phyloP scores from a whole-genome alignment of 495 filamentous ascomycete genomes.

The Neurospora sublineolata region DNA sequence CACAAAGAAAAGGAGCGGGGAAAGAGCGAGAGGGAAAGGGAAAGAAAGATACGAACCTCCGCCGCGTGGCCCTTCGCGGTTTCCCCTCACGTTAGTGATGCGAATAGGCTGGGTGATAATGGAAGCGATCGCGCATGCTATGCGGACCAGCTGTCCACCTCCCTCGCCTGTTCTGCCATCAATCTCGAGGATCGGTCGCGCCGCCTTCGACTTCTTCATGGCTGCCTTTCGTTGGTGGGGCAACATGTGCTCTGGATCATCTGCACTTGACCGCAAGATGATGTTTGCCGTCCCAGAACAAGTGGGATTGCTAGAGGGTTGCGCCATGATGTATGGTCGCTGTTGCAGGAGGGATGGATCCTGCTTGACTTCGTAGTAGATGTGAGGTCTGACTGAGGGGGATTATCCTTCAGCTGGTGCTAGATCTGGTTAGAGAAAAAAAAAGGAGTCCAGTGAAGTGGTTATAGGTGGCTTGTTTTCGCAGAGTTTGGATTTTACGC shows the following conservation, averaged over 20 bases:
- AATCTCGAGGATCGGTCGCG: conserved; percentile 26
- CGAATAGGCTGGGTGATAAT: conserved; percentile 52
- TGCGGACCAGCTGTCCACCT: conserved; percentile 70
- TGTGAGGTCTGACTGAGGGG: background rate
- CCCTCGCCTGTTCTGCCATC: conserved; percentile 72
- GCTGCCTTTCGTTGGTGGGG: background rate
- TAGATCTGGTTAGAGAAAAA: background rate
- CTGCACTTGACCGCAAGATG: background rate
- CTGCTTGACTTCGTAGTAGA: background rate
- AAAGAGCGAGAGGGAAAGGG: conserved; percentile 5
- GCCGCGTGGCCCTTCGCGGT: conserved; percentile 33
- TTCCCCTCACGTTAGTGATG: conserved; percentile 60
- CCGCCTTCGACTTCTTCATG: conserved; percentile 10
- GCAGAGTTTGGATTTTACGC: background rate
- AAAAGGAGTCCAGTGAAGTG: background rate
- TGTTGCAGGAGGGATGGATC: background rate
- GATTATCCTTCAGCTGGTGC: background rate
- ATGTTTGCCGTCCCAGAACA: background rate
- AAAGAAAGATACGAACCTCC: conserved; percentile 22
- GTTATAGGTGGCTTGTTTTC: background rate
- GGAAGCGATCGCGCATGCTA: conserved; percentile 57
- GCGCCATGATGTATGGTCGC: background rate
- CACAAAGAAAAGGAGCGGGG: background rate
- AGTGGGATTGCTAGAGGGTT: background rate
- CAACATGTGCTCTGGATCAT: background rate